Evolutionary conservation across 2,329 filamentous ascomycete genomes (phyloP), one percentile per base, ranked within the genome.

Genomic region (Claviceps monticola): DNA sequence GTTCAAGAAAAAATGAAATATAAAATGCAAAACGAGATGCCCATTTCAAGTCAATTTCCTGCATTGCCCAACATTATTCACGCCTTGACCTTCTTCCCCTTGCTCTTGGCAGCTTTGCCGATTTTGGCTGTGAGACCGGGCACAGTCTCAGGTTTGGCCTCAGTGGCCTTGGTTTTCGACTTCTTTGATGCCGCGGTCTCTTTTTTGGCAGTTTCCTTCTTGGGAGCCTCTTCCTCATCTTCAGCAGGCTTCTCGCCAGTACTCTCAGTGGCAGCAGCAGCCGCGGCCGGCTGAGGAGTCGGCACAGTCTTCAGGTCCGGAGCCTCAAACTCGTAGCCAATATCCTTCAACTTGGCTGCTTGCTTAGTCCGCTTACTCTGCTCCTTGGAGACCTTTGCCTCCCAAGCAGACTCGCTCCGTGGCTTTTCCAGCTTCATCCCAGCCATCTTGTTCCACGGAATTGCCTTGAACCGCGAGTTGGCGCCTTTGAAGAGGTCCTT

Each of bases 391-490:
- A 93, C 80, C 65, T 83, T 84, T 70, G 79, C 79, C 54, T 82
- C 74, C 93, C 93, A 98, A n/a, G 74, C 73, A 38, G 84, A 79
- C 62, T 88, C 80, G 19, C 84, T 80, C 58, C 80, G 78, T 43
- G 86, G 85, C 64, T 83, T 80, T 61, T 84, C 81, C 57, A 97
- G 75, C 60, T 80, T 78, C 60, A 81, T 75, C 48, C 87, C 87
- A 54, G 85, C 86, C 66, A 97, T 84, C 71, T 86, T 86, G 70
- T 89, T 93, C 76, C 87, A 84, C 19, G 93, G 91, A 13, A 91
- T 82, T 56, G 78, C 77, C 75, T 95, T 95, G 76, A 93, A 96
- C 52, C 90, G 84, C 62, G 81, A 82, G 68, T 94, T 91, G 61
- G 89, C 88, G 39, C 89, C 89, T 71, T 93, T 89, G 80, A 89